Conservation (phyloP, 1,284 basidiomycete genomes). For the Melanopsichium pennsylvanicum region DNA sequence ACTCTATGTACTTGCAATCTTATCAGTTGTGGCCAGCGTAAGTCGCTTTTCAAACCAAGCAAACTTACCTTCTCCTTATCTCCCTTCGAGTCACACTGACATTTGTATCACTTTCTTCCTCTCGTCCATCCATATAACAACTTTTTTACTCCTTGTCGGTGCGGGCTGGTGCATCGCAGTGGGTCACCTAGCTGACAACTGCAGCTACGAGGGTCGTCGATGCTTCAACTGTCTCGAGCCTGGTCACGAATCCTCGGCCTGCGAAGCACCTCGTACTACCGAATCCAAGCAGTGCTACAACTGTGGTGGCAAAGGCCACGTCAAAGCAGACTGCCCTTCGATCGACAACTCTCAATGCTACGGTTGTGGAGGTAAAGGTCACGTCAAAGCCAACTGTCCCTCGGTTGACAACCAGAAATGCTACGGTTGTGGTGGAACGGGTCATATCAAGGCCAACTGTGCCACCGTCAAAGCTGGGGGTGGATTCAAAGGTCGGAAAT, state of each 20-base stretch:
- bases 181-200: conserved; percentile 52
- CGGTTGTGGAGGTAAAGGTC: conserved; percentile 22
- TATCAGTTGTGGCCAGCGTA: conserved; percentile 42
- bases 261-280: conserved; percentile 34
- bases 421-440: conserved; percentile 15
- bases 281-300: conserved; percentile 51
- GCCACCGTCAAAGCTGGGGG: background rate
- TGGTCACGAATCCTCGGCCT: conserved; percentile 43
- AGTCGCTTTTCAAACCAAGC: conserved; percentile 5
- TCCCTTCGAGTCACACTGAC: too few species aligned
- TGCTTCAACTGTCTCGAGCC: conserved; percentile 52
- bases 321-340: conserved; percentile 40
- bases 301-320: conserved; percentile 44
- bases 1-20: too few species aligned
- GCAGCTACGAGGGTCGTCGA: conserved; percentile 37
- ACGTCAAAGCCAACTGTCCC: conserved; percentile 21
- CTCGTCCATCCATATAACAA: too few species aligned
- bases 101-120: too few species aligned
- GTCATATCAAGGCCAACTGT: conserved; percentile 11
- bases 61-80: background rate
- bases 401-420: conserved; percentile 5
- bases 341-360: conserved; percentile 11
- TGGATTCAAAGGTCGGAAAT: background rate
- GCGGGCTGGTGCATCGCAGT: too few species aligned
- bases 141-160: too few species aligned